Evolutionary conservation across 352 stramenopile genomes (phyloP), one percentile per base, ranked within the genome.

Genomic region (Globisporangium megalacanthum): DNA sequence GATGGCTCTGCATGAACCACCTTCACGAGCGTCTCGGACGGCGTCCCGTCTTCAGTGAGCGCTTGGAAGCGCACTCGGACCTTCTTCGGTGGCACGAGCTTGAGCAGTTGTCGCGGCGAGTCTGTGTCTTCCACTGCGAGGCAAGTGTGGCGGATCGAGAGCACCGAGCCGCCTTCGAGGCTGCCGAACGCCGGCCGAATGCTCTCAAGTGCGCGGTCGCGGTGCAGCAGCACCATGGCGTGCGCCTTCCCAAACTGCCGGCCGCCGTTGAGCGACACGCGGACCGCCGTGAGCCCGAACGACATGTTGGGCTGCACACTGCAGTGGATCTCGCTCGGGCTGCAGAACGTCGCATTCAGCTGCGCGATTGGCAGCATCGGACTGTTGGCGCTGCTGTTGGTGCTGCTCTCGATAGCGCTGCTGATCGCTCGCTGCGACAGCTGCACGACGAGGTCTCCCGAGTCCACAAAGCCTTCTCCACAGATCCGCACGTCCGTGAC

Each of bases 221-320:
- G 72, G 61, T 87, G 56, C 1, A 90, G 51, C 31, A 88, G 62
- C 0, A 68, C 74, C 3, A 77, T 51, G 0, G 80, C 66, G 0
- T 62, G 66, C 6, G 70, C 55, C 45, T 64, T 66, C 1, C 74
- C 71, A 44, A 77, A 90, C 64, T 90, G 80, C 4, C 73, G 68
- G 0, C 80, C 80, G 4, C 77, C 78, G 60, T 90, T 90, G 22
- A 88, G 57, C 15, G 80, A 90, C 0, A 88, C 63, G 29, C 68
- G 65, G 20, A 88, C 69, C 1, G 65, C 47, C 4, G 80, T 88
- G 20, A 86, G 64, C 5, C 80, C 80, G 58, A 90, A 90, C 42
- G 78, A 59, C 58, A 89, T 72, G 62, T 89, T 89, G 5, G 75
- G 55, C 22, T 75, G 80, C 3, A 90, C 64, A 6, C 63, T 87